phyloP scores from a whole-genome alignment of 2,329 filamentous ascomycete species.

The Diaporthe ampelina region DNA sequence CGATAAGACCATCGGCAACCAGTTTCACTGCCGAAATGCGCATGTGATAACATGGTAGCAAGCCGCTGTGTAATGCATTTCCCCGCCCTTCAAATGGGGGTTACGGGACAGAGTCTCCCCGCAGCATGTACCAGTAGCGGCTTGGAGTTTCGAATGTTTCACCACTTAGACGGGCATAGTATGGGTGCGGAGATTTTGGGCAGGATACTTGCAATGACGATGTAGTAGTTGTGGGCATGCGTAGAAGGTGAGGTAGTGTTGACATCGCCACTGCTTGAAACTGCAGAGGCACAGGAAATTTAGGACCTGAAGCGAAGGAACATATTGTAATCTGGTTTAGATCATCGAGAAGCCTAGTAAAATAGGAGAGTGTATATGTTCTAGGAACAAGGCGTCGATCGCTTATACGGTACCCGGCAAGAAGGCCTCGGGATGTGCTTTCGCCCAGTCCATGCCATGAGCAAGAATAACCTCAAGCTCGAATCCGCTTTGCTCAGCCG shows the following conservation, averaged over 20 bases:
- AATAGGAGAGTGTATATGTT: not conserved
- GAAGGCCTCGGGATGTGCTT: constrained; percentile 41
- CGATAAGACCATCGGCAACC: constrained; percentile 12
- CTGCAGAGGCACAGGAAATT: too few species aligned
- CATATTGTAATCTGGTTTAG: too few species aligned
- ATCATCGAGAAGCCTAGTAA: not conserved
- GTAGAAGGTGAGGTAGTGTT: not conserved
- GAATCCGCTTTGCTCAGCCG: constrained; percentile 44
- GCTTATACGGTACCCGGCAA: constrained; percentile 25
- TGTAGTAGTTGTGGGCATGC: not conserved
- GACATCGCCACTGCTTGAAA: not conserved
- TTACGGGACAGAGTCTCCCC: constrained; percentile 24
- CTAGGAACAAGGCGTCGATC: not conserved
- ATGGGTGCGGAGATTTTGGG: constrained; percentile 2
- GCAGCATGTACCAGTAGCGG: not conserved
- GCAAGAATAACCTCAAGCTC: constrained; percentile 65
- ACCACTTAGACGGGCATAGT: not conserved
- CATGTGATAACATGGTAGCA: constrained; percentile 28
- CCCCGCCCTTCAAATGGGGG: constrained; percentile 9
- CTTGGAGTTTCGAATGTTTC: constrained; percentile 13
- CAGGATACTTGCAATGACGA: not conserved
- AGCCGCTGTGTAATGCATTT: constrained; percentile 12
- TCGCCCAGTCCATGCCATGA: constrained; percentile 64
- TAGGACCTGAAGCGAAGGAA: too few species aligned
- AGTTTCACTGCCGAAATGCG: constrained; percentile 36